Base-by-base conservation (phyloP, 1,284 basidiomycete genomes). In the Agroathelia rolfsii region DNA sequence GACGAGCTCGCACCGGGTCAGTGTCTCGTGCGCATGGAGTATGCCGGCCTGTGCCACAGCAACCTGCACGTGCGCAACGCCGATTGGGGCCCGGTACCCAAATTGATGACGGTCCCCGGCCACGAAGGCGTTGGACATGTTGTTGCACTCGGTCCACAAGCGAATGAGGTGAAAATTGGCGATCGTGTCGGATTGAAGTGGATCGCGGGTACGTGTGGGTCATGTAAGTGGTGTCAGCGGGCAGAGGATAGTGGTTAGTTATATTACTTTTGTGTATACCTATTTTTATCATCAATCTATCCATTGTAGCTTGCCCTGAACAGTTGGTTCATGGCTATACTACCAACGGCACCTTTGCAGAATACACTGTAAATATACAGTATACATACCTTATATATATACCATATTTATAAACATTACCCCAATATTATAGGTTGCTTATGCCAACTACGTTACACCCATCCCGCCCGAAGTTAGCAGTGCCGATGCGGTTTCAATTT, bases 121-220 rank as follows among this genome's bases (percentile, higher is more conserved):
- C 81, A 84, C 48, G 79, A 82, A 48, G 79, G 72, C 6, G 56
- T 69, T 6, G 69, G 69, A 4, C 46, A 56, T 23, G 60, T 86
- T 27, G 76, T 85, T 5, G 80, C 78, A 7, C 75, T 87, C 43
- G 81, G 70, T 8, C 62, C 68, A 20, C n/a, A n/a, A n/a, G n/a
- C n/a, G n/a, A 46, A 62, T 11, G 42, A 58, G 6, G 61, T 72
- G 24, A 62, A 64, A 30, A 36, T 82, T 24, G 74, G 77, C 12
- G 74, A 82, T 44, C 57, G 72, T 15, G 83, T 87, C 29, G 82
- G 84, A 3, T 58, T 87, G 51, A 87, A 87, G 47, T 79, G 76
- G 73, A 58, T 79, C 37, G 78, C 72, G 7, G 64, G 69, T 40
- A 63, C 68, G 3, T 87, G 72, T 38, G 46, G 72, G 43, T 59